phyloP scores from a whole-genome alignment of 495 filamentous ascomycete genomes.

The Hypoxylon crocopeplum region DNA sequence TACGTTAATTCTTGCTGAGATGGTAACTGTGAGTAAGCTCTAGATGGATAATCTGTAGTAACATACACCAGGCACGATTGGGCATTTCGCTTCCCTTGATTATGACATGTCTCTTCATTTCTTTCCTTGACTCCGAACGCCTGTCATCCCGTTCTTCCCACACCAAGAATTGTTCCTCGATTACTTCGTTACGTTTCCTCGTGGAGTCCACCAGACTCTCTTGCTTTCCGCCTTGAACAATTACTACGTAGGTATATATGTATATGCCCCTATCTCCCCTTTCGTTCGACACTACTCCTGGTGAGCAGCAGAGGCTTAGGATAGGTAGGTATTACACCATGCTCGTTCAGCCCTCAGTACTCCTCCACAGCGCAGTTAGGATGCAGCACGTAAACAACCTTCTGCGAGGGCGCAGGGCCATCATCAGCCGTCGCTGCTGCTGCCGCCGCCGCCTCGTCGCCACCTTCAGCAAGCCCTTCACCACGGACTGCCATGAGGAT shows the following conservation, averaged over 20 bases:
- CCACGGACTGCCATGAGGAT: conserved; percentile 90
- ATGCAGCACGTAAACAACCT: conserved; percentile 87
- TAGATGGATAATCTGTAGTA: too few relatives aligned
- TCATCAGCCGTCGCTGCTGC: conserved; percentile 56
- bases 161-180: background rate
- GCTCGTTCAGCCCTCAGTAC: conserved; percentile 15
- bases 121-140: conserved; percentile 4
- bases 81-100: too few relatives aligned
- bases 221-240: too few relatives aligned
- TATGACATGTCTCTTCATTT: background rate
- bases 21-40: too few relatives aligned
- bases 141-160: background rate
- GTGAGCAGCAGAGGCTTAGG: background rate
- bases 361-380: conserved; percentile 88
- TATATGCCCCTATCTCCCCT: background rate
- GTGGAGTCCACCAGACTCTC: background rate
- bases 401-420: conserved; percentile 50
- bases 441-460: conserved; percentile 56
- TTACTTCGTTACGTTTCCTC: background rate
- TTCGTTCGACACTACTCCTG: background rate
- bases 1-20: too few relatives aligned
- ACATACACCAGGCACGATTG: too few relatives aligned
- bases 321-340: background rate
- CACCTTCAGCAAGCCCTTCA: conserved; percentile 73
- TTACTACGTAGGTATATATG: background rate